phyloP scores from a whole-genome alignment of 2,329 filamentous ascomycete genomes.

The Fusarium ramigenum region DNA sequence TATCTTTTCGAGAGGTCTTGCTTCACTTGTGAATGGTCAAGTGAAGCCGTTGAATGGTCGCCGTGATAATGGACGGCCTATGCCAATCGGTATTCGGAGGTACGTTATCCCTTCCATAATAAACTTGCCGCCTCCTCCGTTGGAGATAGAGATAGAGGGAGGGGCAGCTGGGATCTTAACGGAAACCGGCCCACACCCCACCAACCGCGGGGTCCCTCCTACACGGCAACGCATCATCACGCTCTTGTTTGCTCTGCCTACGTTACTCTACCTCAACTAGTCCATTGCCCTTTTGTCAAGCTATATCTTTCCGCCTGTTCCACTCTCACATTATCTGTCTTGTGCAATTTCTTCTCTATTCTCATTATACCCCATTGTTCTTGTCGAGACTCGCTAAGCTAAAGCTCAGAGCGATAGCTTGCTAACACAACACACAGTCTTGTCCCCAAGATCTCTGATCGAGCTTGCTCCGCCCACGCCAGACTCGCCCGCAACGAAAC shows the following conservation, averaged over 20 bases:
- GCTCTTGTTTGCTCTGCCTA: slow-evolving; percentile 12
- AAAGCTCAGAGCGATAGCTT: slow-evolving; percentile 37
- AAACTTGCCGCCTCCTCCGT: neutral
- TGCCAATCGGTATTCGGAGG: slow-evolving; percentile 40
- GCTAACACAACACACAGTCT: slow-evolving; percentile 35
- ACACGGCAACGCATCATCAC: slow-evolving; percentile 30
- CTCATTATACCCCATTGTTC: slow-evolving; percentile 9
- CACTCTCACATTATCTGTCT: neutral
- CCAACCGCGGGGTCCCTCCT: slow-evolving; percentile 29
- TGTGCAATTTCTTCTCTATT: neutral
- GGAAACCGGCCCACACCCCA: slow-evolving; percentile 17
- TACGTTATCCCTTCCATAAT: slow-evolving; percentile 29
- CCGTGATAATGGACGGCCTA: slow-evolving; percentile 29
- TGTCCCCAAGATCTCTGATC: slow-evolving; percentile 40
- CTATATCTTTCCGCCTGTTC: neutral
- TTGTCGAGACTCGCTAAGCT: slow-evolving; percentile 20
- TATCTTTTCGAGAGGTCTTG: slow-evolving; percentile 7
- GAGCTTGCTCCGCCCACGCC: slow-evolving; percentile 50
- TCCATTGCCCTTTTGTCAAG: slow-evolving; percentile 17
- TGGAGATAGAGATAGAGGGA: slow-evolving; percentile 5
- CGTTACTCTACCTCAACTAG: neutral
- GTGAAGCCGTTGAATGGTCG: slow-evolving; percentile 26
- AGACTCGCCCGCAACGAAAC: slow-evolving; percentile 47
- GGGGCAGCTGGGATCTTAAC: neutral
- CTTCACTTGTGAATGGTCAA: slow-evolving; percentile 20